Evolutionary conservation across 495 filamentous ascomycete species (phyloP).

Genomic region (Polyplosphaeria fusca): DNA sequence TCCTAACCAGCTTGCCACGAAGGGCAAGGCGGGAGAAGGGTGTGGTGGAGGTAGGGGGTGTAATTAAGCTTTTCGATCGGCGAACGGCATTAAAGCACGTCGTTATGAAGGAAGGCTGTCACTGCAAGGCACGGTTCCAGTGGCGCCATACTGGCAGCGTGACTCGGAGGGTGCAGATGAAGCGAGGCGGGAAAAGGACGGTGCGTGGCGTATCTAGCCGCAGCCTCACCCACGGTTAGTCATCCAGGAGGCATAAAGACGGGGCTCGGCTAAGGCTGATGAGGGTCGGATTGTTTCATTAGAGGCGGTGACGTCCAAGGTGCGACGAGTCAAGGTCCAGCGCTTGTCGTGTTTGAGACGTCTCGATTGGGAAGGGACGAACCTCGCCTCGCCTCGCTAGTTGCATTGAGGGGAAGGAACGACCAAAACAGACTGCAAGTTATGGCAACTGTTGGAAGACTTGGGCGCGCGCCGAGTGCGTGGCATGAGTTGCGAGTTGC

Average conservation of each 20-base stretch:
- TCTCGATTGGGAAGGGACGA: background rate
- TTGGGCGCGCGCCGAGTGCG: too few relatives aligned
- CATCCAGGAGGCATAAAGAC: background rate
- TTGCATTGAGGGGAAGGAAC: background rate
- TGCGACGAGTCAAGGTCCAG: conserved; percentile 14
- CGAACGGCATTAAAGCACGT: conserved; percentile 4
- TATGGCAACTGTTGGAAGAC: background rate
- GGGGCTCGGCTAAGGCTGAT: background rate
- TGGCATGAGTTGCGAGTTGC: too few relatives aligned
- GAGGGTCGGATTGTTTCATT: background rate
- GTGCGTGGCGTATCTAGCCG: conserved; percentile 3
- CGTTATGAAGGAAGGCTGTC: conserved; percentile 3
- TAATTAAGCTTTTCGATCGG: conserved; percentile 14
- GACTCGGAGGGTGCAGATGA: background rate
- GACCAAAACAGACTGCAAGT: background rate
- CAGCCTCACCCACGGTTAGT: background rate
- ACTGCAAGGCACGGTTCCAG: background rate
- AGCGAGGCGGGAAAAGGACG: background rate
- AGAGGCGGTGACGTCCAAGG: background rate
- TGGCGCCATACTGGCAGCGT: conserved; percentile 3
- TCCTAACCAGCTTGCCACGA: too few relatives aligned
- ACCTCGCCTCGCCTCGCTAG: background rate
- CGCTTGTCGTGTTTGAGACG: conserved; percentile 5
- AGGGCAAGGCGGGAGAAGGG: too few relatives aligned
- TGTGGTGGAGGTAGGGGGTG: background rate